Evolutionary conservation across 2,329 filamentous ascomycete species (phyloP).

Genomic region (Capronia epimyces): DNA sequence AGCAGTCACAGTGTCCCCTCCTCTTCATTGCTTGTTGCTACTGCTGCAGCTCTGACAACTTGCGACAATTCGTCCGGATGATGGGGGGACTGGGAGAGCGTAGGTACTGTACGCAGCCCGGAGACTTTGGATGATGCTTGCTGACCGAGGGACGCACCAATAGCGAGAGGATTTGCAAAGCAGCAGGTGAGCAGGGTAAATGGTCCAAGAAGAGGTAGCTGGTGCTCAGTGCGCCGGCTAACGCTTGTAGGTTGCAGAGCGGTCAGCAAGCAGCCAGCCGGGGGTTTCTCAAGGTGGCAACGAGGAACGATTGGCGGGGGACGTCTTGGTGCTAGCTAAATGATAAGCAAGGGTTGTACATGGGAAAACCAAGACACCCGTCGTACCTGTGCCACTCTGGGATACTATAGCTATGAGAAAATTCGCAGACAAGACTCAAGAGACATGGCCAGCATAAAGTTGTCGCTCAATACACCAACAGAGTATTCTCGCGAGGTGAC

Average conservation of each 20-base stretch:
- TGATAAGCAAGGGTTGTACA: conserved; percentile 11
- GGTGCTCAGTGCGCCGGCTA: neutral
- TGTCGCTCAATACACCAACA: too few relatives aligned
- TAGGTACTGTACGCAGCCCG: neutral
- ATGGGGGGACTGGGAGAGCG: neutral
- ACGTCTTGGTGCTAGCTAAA: neutral
- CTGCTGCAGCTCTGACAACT: neutral
- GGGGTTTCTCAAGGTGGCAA: conserved; percentile 5
- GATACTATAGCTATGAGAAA: neutral
- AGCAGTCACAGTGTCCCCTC: neutral
- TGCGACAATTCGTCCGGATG: neutral
- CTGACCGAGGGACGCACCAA: neutral
- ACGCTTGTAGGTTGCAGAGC: neutral
- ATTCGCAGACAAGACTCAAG: too few relatives aligned
- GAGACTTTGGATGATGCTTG: neutral
- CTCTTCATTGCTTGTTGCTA: neutral
- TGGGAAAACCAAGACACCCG: conserved; percentile 1
- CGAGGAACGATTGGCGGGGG: neutral
- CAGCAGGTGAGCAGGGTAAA: neutral
- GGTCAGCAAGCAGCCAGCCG: neutral
- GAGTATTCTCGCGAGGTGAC: too few relatives aligned
- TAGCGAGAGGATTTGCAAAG: neutral
- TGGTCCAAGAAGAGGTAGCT: neutral
- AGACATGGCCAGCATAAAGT: too few relatives aligned
- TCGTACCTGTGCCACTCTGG: neutral